Base-by-base conservation (phyloP, 2,329 filamentous ascomycete species). In the Colletotrichum sp. region DNA sequence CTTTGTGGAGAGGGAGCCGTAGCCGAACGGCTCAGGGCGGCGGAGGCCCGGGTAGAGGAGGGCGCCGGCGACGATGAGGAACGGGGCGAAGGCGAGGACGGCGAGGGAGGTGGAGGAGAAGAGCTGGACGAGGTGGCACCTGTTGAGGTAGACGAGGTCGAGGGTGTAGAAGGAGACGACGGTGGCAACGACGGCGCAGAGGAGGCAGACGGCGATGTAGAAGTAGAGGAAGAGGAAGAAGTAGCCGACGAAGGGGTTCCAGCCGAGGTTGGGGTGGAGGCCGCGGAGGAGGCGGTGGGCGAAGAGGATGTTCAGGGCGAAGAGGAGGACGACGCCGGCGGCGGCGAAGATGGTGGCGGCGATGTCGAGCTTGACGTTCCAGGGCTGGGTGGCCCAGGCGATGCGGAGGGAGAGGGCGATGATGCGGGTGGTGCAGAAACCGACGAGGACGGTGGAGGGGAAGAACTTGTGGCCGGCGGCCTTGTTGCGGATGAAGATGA, bases 241-340 rank as follows among this genome's bases (percentile, higher is more conserved):
- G 25, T 86, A 78, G 3, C 86, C 87, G 28, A 91, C 86, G 3
- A 84, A 79, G 28, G 84, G 87, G 77, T 90, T 88, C 94, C 95
- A 96, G 74, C 94, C 95, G 36, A 95, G 82, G 3, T 83, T 81
- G 0, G 95, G 94, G 80, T 96, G 94, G 61, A 91, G 90, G 6
- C 94, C 93, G 70, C 95, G 90, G 22, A 97, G 84, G 30, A 98
- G 88, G 61, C 95, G 92, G 84, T 95, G 94, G 0, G 93, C 85
- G 81, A 96, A 94, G 80, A 97, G 86, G 57, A 98, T 85, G 85
- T 98, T 97, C 84, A 95, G 86, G 80, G 96, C 85, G 83, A 94
- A 96, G 30, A 98, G 86, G 9, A 98, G 84, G 39, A 98, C 82
- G 19, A 96, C 92, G 57, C 95, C 95, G 0, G 94, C 93, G 60